Evolutionary conservation across 768 basidiomycete genomes (phyloP).

Genomic region (Austroboletus festivus): DNA sequence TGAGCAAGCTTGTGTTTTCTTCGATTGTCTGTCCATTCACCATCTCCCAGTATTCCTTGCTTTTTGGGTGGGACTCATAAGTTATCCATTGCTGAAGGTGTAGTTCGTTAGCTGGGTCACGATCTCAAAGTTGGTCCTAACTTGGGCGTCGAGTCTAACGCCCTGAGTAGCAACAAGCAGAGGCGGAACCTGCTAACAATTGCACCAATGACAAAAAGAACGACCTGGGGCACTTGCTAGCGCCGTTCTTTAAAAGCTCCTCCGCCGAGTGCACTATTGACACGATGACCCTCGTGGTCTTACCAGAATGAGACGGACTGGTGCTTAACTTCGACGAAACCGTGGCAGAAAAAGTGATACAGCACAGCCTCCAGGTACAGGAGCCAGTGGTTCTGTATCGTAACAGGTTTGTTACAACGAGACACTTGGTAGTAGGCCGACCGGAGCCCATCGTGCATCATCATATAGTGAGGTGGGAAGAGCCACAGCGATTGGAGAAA

Average conservation of each 20-base stretch:
- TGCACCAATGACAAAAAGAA: slow-evolving; percentile 48
- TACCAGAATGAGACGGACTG: slow-evolving; percentile 46
- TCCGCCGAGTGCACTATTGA: slow-evolving; percentile 37
- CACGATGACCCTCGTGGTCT: slow-evolving; percentile 35
- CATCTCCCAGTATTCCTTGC: slow-evolving; percentile 42
- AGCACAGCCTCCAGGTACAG: slow-evolving; percentile 48
- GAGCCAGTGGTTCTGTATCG: slow-evolving; percentile 39
- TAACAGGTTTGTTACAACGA: slow-evolving; percentile 38
- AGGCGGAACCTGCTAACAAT: slow-evolving; percentile 36
- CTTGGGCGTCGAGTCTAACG: slow-evolving; percentile 35
- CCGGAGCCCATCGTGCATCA: slow-evolving; percentile 42
- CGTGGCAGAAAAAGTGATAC: slow-evolving; percentile 43
- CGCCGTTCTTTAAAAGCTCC: slow-evolving; percentile 35
- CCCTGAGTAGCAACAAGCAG: slow-evolving; percentile 40
- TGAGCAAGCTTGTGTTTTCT: slow-evolving; percentile 27
- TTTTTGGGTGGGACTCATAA: slow-evolving; percentile 33
- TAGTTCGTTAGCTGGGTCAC: slow-evolving; percentile 49
- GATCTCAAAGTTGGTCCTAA: slow-evolving; percentile 35
- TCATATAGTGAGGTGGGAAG: slow-evolving; percentile 4
- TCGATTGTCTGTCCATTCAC: slow-evolving; percentile 34
- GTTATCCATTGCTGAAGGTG: slow-evolving; percentile 41
- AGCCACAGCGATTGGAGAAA: neutral
- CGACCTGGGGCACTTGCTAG: slow-evolving; percentile 43
- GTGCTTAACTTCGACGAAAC: slow-evolving; percentile 44
- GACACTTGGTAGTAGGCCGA: slow-evolving; percentile 48